Conservation (phyloP, 2,329 filamentous ascomycete genomes). For the Hymenoscyphus occultus region DNA sequence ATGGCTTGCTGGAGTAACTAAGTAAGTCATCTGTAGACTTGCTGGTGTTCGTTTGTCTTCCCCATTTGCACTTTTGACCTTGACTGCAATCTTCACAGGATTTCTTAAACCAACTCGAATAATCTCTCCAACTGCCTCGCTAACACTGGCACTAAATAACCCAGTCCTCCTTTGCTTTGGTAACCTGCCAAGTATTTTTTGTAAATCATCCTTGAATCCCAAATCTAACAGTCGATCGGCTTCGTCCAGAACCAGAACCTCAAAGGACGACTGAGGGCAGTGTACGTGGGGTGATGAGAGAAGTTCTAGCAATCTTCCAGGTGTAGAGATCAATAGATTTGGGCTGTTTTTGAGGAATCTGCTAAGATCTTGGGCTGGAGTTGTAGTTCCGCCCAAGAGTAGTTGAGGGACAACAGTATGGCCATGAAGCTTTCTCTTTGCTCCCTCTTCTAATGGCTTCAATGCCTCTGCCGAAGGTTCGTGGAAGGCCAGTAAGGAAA, state of each 20-base stretch:
- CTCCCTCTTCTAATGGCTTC: constrained; percentile 51
- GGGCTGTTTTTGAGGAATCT: constrained; percentile 79
- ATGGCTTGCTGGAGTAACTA: constrained; percentile 70
- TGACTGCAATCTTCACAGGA: constrained; percentile 91
- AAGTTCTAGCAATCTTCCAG: constrained; percentile 84
- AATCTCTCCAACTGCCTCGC: constrained; percentile 88
- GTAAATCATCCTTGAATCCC: constrained; percentile 88
- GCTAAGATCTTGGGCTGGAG: constrained; percentile 80
- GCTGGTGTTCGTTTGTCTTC: constrained; percentile 88
- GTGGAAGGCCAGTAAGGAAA: constrained; percentile 79
- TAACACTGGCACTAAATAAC: constrained; percentile 93
- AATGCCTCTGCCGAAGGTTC: constrained; percentile 68
- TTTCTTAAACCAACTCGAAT: constrained; percentile 90
- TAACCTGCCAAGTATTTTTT: constrained; percentile 76
- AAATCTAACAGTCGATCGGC: constrained; percentile 89
- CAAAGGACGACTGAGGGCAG: constrained; percentile 83
- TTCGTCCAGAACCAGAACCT: constrained; percentile 89
- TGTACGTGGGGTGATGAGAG: constrained; percentile 84
- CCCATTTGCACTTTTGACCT: constrained; percentile 75
- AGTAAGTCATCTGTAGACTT: constrained; percentile 87
- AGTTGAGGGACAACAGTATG: constrained; percentile 72
- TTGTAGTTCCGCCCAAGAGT: constrained; percentile 78
- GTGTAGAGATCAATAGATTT: constrained; percentile 87
- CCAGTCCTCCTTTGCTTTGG: constrained; percentile 94
- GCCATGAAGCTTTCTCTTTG: constrained; percentile 47